phyloP scores from a whole-genome alignment of 352 stramenopile genomes.

The Discostella stelligera region DNA sequence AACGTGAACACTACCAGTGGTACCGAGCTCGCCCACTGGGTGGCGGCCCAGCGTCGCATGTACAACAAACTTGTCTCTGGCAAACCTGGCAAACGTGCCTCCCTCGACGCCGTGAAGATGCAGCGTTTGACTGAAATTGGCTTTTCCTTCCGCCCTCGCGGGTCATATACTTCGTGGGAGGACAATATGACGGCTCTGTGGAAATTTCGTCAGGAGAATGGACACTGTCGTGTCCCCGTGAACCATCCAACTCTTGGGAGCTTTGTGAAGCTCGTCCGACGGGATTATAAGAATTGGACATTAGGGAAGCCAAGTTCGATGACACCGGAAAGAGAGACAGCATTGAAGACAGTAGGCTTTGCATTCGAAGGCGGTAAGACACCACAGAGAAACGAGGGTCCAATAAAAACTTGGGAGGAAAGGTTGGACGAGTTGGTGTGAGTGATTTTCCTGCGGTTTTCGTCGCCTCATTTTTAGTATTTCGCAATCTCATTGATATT shows the following conservation, averaged over 20 bases:
- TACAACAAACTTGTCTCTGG: slow-evolving; percentile 42
- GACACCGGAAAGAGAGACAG: slow-evolving; percentile 39
- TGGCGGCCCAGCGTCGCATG: slow-evolving; percentile 33
- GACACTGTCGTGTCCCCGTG: slow-evolving; percentile 46
- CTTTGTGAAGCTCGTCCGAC: slow-evolving; percentile 32
- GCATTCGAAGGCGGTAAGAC: slow-evolving; percentile 53
- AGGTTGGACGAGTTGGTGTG: slow-evolving; percentile 51
- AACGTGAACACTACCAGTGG: slow-evolving; percentile 29
- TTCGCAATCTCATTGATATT: not conserved
- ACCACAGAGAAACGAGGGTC: slow-evolving; percentile 10
- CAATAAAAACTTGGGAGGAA: slow-evolving; percentile 53
- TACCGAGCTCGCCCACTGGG: slow-evolving; percentile 40
- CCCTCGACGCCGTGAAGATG: slow-evolving; percentile 39
- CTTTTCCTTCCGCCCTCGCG: slow-evolving; percentile 37
- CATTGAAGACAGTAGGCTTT: slow-evolving; percentile 48
- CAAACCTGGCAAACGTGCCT: slow-evolving; percentile 32
- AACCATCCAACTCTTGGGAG: slow-evolving; percentile 33
- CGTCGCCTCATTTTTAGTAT: not conserved
- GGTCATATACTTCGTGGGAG: slow-evolving; percentile 35
- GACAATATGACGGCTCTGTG: slow-evolving; percentile 46
- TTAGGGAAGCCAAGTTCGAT: slow-evolving; percentile 49
- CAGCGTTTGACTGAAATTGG: slow-evolving; percentile 44
- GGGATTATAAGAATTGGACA: slow-evolving; percentile 45
- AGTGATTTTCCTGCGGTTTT: not conserved
- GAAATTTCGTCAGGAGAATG: slow-evolving; percentile 44